Base-by-base conservation (phyloP, 805 yeast species). In the Spathaspora gorwiae region DNA sequence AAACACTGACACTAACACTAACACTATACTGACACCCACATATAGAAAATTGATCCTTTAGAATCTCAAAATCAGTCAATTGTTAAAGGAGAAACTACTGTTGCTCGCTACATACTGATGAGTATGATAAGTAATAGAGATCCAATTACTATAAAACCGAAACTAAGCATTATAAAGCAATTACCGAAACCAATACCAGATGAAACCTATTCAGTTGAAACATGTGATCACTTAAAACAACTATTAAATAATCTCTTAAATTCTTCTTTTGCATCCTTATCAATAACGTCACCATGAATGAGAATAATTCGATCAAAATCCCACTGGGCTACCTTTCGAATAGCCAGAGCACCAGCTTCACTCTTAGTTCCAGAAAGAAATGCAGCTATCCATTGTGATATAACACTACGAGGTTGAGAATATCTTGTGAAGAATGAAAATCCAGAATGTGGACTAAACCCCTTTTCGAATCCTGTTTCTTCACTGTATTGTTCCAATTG, bases 211-310 rank as follows among this genome's bases (percentile, higher is more conserved):
- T 3, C 5, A 19, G 24, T 19, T 19, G 24, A 19, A 19, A 3
- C 24, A 3, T 19, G 4, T 3, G 5, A 19, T 19, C 24, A 19
- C 4, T 19, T 19, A 29, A 30, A 39, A 39, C 41, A 12, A 32
- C 41, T 29, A n/a, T 26, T 14, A 15, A 13, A 39, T 13, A 39
- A 12, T 12, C 41, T 34, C 10, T 48, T 41, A 49, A 54, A 59
- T 9, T 47, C 53, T 27, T 46, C 43, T 47, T 55, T 55, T 0
- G 60, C 63, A 36, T 53, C 52, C 33, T 57, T 53, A 26, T 74
- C 78, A 45, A 80, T 62, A 12, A 78, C 64, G 46, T 72, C 74
- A n/a, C 86, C 86, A 54, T 80, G 86, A 47, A 80, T 73, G 49
- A 70, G 58, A 36, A 80, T 72, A 39, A 78, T 59, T 13, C 64